Conservation (phyloP, 2,329 filamentous ascomycete genomes). For the Mariannaea sp. region DNA sequence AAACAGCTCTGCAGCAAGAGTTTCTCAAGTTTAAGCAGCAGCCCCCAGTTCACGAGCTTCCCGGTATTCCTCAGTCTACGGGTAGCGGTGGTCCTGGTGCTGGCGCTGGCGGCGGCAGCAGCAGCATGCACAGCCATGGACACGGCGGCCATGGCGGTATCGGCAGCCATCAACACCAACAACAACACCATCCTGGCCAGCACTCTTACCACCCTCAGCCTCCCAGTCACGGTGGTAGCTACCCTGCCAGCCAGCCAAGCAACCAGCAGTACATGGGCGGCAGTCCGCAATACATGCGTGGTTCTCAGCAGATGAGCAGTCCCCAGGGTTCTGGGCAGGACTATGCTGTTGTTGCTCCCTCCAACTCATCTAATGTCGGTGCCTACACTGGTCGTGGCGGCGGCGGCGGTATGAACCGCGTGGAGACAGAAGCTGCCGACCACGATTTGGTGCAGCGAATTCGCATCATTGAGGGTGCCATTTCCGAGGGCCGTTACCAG, state of each 20-base stretch:
- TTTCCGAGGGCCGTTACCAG: slow-evolving; percentile 65
- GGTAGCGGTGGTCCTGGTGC: no score
- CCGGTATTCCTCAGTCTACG: slow-evolving; percentile 36
- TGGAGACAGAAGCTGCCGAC: slow-evolving; percentile 44
- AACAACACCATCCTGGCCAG: slow-evolving; percentile 34
- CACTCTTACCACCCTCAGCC: slow-evolving; percentile 29
- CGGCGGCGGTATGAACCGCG: slow-evolving; percentile 43
- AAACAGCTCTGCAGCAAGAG: slow-evolving; percentile 70
- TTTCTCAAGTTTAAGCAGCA: slow-evolving; percentile 63
- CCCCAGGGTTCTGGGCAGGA: slow-evolving; percentile 43
- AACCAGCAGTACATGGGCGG: slow-evolving; percentile 44
- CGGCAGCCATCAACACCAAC: no score
- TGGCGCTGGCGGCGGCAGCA: no score
- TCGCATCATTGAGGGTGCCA: slow-evolving; percentile 63
- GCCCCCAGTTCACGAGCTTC: slow-evolving; percentile 50
- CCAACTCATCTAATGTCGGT: slow-evolving; percentile 41
- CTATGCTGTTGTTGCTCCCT: slow-evolving; percentile 39
- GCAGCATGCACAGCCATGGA: no score
- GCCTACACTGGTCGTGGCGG: no score
- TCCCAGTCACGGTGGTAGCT: slow-evolving; percentile 42
- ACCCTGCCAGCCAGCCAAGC: slow-evolving; percentile 42
- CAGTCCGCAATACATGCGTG: slow-evolving; percentile 46
- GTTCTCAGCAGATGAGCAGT: slow-evolving; percentile 41
- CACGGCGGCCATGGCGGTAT: no score
- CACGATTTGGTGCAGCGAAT: slow-evolving; percentile 61